Conservation (phyloP, 2,329 filamentous ascomycete genomes). For the Cadophora sp. region DNA sequence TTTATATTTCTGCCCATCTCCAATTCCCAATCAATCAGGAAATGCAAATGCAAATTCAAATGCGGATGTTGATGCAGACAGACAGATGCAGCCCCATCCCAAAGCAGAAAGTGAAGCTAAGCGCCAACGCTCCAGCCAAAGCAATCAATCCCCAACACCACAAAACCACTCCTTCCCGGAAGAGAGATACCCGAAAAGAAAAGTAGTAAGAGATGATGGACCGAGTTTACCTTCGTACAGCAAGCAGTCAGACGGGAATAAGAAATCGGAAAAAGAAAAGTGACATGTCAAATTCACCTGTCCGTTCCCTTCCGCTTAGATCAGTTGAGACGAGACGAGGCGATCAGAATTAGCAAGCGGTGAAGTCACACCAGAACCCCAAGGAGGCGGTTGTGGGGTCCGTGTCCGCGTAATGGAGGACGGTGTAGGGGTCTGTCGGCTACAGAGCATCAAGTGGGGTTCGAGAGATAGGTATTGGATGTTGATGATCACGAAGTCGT, state of each 20-base stretch:
- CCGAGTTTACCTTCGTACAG: neutral
- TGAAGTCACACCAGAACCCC: neutral
- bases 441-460: neutral
- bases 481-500: neutral
- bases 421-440: neutral
- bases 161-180: neutral
- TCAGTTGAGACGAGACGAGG: neutral
- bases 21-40: neutral
- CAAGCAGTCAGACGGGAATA: neutral
- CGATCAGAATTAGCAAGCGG: neutral
- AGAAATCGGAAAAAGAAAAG: neutral
- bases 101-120: neutral
- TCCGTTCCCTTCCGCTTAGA: neutral
- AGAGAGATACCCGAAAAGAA: neutral
- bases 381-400: neutral
- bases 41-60: neutral
- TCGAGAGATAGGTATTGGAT: no score
- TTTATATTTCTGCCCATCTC: neutral
- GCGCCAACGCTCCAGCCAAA: neutral
- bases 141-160: neutral
- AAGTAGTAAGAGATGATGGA: neutral
- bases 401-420: neutral
- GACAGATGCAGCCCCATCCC: neutral
- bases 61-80: neutral
- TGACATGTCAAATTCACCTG: neutral